phyloP scores from a whole-genome alignment of 139 green algal genomes.

The Yamagishiella unicocca region DNA sequence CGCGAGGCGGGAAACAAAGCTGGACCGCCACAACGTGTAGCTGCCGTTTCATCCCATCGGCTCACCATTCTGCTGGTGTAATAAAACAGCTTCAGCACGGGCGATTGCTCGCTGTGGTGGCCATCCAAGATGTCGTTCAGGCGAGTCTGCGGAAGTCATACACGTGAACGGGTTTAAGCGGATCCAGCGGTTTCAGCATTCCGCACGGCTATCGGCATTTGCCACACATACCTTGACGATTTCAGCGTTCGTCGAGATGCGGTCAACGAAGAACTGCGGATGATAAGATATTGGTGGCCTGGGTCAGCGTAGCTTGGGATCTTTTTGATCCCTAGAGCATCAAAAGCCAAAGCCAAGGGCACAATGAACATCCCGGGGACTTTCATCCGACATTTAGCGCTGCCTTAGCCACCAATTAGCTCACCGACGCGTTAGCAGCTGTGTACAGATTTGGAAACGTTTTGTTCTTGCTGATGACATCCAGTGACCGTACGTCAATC shows the following conservation, averaged over 20 bases:
- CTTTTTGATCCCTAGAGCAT: too few species aligned
- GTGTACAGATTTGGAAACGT: neutral
- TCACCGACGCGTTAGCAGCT: neutral
- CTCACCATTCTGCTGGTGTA: neutral
- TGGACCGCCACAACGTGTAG: too few species aligned
- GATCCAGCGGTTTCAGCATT: neutral
- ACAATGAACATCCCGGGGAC: too few species aligned
- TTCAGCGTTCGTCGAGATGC: neutral
- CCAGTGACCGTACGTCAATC: constrained; percentile 1
- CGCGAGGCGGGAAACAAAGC: too few species aligned
- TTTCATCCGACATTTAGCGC: neutral
- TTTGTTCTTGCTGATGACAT: neutral
- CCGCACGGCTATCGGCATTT: too few species aligned
- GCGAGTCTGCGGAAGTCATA: neutral
- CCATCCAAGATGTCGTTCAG: neutral
- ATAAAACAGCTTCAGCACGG: neutral
- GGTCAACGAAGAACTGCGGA: neutral
- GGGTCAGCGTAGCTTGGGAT: too few species aligned
- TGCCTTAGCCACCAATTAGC: neutral
- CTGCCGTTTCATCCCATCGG: too few species aligned
- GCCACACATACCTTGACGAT: neutral
- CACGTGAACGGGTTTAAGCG: too few species aligned
- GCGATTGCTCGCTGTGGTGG: neutral
- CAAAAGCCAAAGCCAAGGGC: too few species aligned
- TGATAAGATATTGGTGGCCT: too few species aligned